These are phyloP conservation scores for Monilinia polystroma DNA, from an alignment of 2,329 filamentous ascomycete genomes.

Conservation along the genomic window DNA sequence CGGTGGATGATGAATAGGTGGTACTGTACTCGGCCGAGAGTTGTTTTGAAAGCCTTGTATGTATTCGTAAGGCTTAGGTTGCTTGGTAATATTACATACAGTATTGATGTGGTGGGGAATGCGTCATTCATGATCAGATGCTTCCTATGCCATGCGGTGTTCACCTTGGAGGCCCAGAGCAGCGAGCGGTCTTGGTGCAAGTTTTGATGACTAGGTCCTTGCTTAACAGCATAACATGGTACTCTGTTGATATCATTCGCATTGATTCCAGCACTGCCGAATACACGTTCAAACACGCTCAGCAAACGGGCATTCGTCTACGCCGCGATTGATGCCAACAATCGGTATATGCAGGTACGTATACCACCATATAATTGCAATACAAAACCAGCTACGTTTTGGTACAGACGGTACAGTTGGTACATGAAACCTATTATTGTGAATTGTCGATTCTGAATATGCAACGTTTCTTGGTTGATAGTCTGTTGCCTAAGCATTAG, in stretches of 20 bases:
- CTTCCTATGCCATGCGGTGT: neutral
- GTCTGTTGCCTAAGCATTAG: neutral
- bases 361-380: neutral
- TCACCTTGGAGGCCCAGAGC: too few species aligned
- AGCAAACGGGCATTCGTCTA: neutral
- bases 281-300: neutral
- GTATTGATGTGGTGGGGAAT: too few species aligned
- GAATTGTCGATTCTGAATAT: neutral
- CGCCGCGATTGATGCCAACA: neutral
- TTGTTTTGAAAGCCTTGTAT: neutral
- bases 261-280: too few species aligned
- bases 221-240: neutral
- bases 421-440: neutral
- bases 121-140: conserved; percentile 4
- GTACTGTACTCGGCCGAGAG: neutral
- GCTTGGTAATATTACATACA: neutral
- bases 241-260: too few species aligned
- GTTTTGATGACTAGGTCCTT: neutral
- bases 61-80: neutral
- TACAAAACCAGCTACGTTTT: neutral
- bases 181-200: neutral
- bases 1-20: neutral
- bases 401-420: neutral
- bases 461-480: neutral
- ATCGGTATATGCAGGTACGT: neutral